Evolutionary conservation across 2,329 filamentous ascomycete species (phyloP).

Genomic region (Diaporthe sp.): DNA sequence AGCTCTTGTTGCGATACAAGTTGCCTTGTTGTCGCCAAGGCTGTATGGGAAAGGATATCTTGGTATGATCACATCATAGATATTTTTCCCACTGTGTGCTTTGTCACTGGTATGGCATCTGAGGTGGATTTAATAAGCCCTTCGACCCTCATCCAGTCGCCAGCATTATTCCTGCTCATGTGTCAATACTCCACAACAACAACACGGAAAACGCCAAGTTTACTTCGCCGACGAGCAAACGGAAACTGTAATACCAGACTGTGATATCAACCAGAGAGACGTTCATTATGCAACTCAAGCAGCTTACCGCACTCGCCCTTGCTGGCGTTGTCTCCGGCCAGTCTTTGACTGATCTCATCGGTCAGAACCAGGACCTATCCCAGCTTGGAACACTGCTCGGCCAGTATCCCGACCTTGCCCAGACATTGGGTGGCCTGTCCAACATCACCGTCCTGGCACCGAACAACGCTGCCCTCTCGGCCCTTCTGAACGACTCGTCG

Average conservation of each 20-base stretch:
- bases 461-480: slow-evolving; percentile 63
- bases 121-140: slow-evolving; percentile 24
- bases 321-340: slow-evolving; percentile 26
- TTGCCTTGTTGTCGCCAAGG: slow-evolving; percentile 19
- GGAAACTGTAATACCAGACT: neutral
- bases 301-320: slow-evolving; percentile 15
- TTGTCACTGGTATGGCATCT: neutral
- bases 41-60: slow-evolving; percentile 26
- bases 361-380: slow-evolving; percentile 44
- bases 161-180: neutral
- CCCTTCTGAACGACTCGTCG: slow-evolving; percentile 51
- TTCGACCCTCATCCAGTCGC: neutral
- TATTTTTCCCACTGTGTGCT: neutral
- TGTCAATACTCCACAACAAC: too few species aligned
- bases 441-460: slow-evolving; percentile 73
- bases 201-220: neutral
- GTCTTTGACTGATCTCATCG: slow-evolving; percentile 43
- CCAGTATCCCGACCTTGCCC: slow-evolving; percentile 52
- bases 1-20: neutral
- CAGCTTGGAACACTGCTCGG: slow-evolving; percentile 51
- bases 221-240: neutral
- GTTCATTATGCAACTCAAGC: slow-evolving; percentile 34
- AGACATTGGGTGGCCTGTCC: slow-evolving; percentile 52
- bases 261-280: neutral
- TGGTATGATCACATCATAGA: slow-evolving; percentile 33